Base-by-base conservation (phyloP, 2,329 filamentous ascomycete species). In the Hansfordia pulvinata region DNA sequence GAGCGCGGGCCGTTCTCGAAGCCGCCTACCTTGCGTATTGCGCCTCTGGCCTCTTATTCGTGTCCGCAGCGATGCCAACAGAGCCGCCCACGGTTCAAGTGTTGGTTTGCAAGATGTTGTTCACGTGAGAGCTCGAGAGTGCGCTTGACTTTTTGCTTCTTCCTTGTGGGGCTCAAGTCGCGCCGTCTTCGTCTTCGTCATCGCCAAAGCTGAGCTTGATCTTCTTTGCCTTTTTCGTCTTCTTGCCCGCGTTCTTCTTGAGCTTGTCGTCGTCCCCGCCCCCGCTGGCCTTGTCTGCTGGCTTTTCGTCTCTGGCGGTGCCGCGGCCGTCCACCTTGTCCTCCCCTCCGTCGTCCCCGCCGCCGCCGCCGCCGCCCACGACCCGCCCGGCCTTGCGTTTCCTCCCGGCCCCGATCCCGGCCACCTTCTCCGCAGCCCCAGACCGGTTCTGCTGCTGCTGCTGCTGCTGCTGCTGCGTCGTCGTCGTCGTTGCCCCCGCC, bases 151-250 rank as follows among this genome's bases (percentile, higher is more conserved):
- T 24, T 24, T 16, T 17, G 14, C 23, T n/a, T n/a, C n/a, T n/a
- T n/a, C n/a, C n/a, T n/a, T n/a, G n/a, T n/a, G n/a, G n/a, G n/a
- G n/a, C n/a, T n/a, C n/a, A n/a, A n/a, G n/a, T n/a, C n/a, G n/a
- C n/a, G n/a, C n/a, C n/a, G n/a, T n/a, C 43, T 56, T 51, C 51
- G 12, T 51, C 58, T 18, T 71, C 66, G 11, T 75, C 70, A 30
- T 76, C 65, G 15, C 68, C 68, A 43, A 78, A 78, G 47, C 73
- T 78, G 23, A 78, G 53, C 53, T 77, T 77, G 32, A 78, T 68
- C 53, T 76, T 76, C 49, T 70, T 70, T 4, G 57, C 52, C 48
- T 65, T 65, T 45, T 73, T 71, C 46, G 62, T 67, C 6, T 38
- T 37, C 25, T 29, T 15, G 22, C n/a, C 8, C 12, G n/a, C 22